Percentiles rank a stretch among this genome's conserved stretches.
Evolutionary conservation across 164 flowering plant genomes (phyloP).

Genomic region (Kalanchoe fedtschenkoi): DNA sequence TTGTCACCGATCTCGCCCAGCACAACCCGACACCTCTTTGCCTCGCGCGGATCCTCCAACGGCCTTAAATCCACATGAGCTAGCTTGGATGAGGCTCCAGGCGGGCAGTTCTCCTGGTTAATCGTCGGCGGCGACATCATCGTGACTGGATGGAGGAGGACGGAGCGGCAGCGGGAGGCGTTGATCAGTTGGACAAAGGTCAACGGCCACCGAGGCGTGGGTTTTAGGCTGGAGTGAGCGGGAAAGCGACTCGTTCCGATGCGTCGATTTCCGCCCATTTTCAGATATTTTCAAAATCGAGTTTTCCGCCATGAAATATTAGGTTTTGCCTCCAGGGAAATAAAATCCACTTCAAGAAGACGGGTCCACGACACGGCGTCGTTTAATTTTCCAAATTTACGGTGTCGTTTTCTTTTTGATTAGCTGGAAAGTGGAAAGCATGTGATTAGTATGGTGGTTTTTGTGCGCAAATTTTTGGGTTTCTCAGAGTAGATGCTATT

Average conservation of each 20-base stretch:
- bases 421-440: too few relatives aligned
- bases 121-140: neutral
- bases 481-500: too few relatives aligned
- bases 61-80: neutral
- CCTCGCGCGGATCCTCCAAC: neutral
- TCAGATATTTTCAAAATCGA: neutral
- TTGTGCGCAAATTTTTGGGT: too few relatives aligned
- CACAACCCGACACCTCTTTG: conserved; percentile 1
- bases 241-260: neutral
- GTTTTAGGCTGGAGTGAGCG: neutral
- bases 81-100: neutral
- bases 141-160: neutral
- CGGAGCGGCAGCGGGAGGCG: neutral
- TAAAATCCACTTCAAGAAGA: too few relatives aligned
- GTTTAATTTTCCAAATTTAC: too few relatives aligned
- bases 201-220: neutral
- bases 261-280: conserved; percentile 1
- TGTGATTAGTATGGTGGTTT: too few relatives aligned
- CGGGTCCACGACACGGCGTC: too few relatives aligned
- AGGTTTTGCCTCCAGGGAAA: neutral
- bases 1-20: neutral
- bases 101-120: neutral
- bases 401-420: too few relatives aligned
- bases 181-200: neutral
- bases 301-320: conserved; percentile 1